Evolutionary conservation across 2,329 filamentous ascomycete genomes (phyloP).

Genomic region (Talaromyces sp.): DNA sequence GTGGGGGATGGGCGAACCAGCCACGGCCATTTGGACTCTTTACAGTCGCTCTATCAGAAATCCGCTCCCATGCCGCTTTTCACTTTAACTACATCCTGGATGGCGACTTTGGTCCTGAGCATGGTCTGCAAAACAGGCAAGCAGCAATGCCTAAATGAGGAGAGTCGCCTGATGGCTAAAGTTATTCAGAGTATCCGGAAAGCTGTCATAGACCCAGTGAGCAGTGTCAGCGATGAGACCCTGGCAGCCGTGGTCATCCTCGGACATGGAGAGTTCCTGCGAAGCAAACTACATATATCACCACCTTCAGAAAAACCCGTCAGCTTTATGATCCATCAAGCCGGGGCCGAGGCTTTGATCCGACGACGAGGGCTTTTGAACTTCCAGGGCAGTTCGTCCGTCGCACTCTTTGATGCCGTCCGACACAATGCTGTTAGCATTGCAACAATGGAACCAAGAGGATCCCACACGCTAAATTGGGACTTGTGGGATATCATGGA

Average conservation of each 20-base stretch:
- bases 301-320: background rate
- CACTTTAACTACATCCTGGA: slow-evolving; percentile 8
- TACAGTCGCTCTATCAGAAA: slow-evolving; percentile 1
- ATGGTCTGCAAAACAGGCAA: background rate
- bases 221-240: slow-evolving; percentile 6
- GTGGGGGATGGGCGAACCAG: slow-evolving; percentile 2
- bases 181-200: background rate
- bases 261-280: slow-evolving; percentile 8
- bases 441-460: background rate
- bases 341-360: slow-evolving; percentile 10
- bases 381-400: slow-evolving; percentile 6
- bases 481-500: slow-evolving; percentile 7
- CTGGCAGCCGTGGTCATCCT: slow-evolving; percentile 6
- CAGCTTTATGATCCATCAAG: slow-evolving; percentile 3
- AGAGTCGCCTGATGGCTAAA: background rate
- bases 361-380: slow-evolving; percentile 3
- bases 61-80: background rate
- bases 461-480: background rate
- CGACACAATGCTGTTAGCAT: slow-evolving; percentile 9
- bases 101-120: slow-evolving; percentile 4
- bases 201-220: background rate
- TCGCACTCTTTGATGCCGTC: slow-evolving; percentile 9
- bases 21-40: slow-evolving; percentile 11
- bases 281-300: background rate
- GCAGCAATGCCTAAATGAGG: background rate